phyloP scores from a whole-genome alignment of 345 rosid genomes.

The Camelina hispida region DNA sequence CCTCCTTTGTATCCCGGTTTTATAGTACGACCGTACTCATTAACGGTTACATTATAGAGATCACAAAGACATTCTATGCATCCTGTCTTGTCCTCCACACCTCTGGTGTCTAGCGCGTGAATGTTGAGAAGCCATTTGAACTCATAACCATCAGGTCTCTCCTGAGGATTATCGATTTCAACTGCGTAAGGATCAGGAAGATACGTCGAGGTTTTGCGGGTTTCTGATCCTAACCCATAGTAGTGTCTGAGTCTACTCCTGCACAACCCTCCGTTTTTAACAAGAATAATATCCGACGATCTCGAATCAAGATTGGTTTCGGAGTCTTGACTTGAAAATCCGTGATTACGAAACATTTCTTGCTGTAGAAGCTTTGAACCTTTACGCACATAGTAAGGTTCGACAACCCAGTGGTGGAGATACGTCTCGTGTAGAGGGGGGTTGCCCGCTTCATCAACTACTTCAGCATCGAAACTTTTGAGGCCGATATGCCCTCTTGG shows the following conservation, averaged over 20 bases:
- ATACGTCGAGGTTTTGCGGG: constrained; percentile 62
- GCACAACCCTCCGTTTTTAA: constrained; percentile 70
- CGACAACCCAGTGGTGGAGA: constrained; percentile 86
- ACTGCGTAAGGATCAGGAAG: constrained; percentile 89
- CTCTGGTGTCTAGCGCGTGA: constrained; percentile 88
- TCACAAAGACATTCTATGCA: constrained; percentile 82
- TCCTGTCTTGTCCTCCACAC: constrained; percentile 70
- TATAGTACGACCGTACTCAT: constrained; percentile 53
- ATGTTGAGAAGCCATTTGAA: constrained; percentile 79
- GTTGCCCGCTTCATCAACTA: constrained; percentile 71
- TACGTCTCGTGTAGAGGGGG: constrained; percentile 86
- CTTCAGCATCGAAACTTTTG: constrained; percentile 72
- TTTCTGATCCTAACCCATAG: constrained; percentile 89
- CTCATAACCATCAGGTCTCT: constrained; percentile 68
- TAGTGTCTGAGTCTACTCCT: constrained; percentile 54
- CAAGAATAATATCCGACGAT: constrained; percentile 43
- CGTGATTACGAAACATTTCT: constrained; percentile 27
- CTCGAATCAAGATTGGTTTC: constrained; percentile 18
- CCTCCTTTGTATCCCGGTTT: constrained; percentile 76
- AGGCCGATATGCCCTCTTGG: constrained; percentile 84
- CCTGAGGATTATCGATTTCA: constrained; percentile 68
- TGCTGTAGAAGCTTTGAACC: constrained; percentile 30
- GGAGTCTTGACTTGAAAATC: constrained; percentile 23
- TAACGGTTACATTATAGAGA: constrained; percentile 71
- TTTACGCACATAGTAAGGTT: constrained; percentile 52